Conservation (phyloP, 768 basidiomycete species). For the Suillus brevipes region DNA sequence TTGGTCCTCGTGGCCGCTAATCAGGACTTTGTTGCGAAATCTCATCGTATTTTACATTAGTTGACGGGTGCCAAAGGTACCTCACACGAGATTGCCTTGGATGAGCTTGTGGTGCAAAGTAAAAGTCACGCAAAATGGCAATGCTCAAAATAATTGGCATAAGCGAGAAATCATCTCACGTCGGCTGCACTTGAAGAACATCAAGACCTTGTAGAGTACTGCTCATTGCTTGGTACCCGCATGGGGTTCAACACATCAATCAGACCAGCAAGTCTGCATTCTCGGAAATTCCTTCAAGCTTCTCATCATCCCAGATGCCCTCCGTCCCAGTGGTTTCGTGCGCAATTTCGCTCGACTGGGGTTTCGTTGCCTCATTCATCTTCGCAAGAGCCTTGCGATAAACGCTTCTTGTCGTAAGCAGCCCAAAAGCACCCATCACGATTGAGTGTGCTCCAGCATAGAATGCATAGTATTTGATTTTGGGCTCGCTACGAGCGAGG, state of each 20-base stretch:
- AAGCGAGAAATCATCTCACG: too few relatives aligned
- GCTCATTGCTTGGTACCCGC: too few relatives aligned
- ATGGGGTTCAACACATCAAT: not conserved
- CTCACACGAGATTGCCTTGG: too few relatives aligned
- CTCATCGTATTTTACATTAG: too few relatives aligned
- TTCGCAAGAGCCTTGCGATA: not conserved
- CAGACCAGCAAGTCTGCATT: not conserved
- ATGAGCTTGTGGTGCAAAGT: too few relatives aligned
- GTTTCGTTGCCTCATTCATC: not conserved
- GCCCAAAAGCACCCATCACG: not conserved
- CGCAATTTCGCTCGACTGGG: not conserved
- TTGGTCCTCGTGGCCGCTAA: too few relatives aligned
- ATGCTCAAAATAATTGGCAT: too few relatives aligned
- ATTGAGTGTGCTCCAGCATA: not conserved
- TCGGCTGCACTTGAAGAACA: too few relatives aligned
- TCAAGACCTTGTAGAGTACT: too few relatives aligned
- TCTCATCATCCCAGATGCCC: not conserved
- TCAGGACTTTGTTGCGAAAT: too few relatives aligned
- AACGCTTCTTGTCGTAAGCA: not conserved
- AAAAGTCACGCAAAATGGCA: too few relatives aligned
- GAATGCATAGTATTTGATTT: constrained; percentile 1
- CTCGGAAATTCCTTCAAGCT: not conserved
- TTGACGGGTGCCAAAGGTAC: too few relatives aligned
- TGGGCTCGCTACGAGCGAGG: not conserved
- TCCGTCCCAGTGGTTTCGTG: not conserved